Percentiles rank a stretch among this genome's conserved stretches.
These are phyloP conservation scores for Boletus eberwhitei DNA, from an alignment of 768 basidiomycete genomes.

Conservation along the genomic window DNA sequence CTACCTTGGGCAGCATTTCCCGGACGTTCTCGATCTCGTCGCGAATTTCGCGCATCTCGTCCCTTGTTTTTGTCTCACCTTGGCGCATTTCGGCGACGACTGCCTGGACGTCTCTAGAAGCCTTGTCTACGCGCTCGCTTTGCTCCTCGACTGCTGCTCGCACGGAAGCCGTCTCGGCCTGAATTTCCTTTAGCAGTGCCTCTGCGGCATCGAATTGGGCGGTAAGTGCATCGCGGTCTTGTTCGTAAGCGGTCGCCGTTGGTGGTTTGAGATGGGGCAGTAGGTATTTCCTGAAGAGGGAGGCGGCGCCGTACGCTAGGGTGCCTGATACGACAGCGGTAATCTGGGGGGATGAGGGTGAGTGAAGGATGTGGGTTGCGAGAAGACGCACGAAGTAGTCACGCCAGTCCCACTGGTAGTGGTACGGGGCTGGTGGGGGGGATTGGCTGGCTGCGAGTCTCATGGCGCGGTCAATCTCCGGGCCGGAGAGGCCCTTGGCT, in stretches of 20 bases:
- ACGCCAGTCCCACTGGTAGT: slow-evolving; percentile 83
- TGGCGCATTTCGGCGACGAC: slow-evolving; percentile 74
- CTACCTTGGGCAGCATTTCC: slow-evolving; percentile 91
- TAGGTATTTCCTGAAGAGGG: slow-evolving; percentile 89
- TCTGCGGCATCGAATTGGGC: slow-evolving; percentile 91
- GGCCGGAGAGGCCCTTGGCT: slow-evolving; percentile 80
- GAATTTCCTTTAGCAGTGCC: slow-evolving; percentile 74
- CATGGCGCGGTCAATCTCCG: slow-evolving; percentile 86
- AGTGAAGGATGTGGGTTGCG: background rate
- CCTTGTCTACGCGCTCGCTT: slow-evolving; percentile 64
- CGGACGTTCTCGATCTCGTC: slow-evolving; percentile 88
- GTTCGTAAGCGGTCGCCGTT: slow-evolving; percentile 81
- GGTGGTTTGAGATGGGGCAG: slow-evolving; percentile 90
- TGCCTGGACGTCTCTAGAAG: slow-evolving; percentile 66
- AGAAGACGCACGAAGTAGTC: slow-evolving; percentile 85
- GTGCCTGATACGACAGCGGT: slow-evolving; percentile 89
- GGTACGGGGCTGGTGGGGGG: slow-evolving; percentile 36
- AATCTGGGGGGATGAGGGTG: slow-evolving; percentile 54
- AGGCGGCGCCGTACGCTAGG: slow-evolving; percentile 72
- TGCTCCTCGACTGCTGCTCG: slow-evolving; percentile 74
- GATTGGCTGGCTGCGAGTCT: slow-evolving; percentile 48
- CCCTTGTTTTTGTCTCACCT: slow-evolving; percentile 72
- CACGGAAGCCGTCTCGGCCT: slow-evolving; percentile 70
- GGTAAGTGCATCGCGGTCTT: slow-evolving; percentile 77
- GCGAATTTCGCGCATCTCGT: slow-evolving; percentile 88